Evolutionary conservation across 1,139 yeast genomes (phyloP).

Genomic region (Yarrowia galli): DNA sequence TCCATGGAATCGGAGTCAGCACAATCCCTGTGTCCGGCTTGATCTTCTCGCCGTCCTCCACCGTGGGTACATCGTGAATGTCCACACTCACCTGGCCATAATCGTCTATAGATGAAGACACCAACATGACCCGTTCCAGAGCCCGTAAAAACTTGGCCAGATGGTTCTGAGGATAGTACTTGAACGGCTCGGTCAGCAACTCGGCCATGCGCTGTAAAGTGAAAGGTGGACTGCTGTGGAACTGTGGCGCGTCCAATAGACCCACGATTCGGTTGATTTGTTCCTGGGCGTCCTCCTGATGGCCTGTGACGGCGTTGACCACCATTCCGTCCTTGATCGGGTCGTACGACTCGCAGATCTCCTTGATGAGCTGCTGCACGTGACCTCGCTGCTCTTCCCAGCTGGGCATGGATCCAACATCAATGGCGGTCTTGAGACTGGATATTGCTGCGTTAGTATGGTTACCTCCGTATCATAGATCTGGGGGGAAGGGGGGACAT

Average conservation of each 20-base stretch:
- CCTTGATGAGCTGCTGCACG: conserved; percentile 42
- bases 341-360: conserved; percentile 43
- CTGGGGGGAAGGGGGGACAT: not conserved
- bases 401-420: conserved; percentile 10
- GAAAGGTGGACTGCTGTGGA: conserved; percentile 60
- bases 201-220: conserved; percentile 65
- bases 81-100: conserved; percentile 43
- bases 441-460: conserved; percentile 15
- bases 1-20: conserved; percentile 48
- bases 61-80: conserved; percentile 42
- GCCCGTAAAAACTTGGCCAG: conserved; percentile 54
- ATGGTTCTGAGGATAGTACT: conserved; percentile 51
- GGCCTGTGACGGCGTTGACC: conserved; percentile 24
- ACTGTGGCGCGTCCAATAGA: conserved; percentile 47
- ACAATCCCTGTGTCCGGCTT: conserved; percentile 43
- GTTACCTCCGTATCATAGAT: not conserved
- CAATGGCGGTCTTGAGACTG: conserved; percentile 7
- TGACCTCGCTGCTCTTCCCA: conserved; percentile 14
- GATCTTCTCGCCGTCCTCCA: conserved; percentile 41
- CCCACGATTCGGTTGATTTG: conserved; percentile 45
- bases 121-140: conserved; percentile 50
- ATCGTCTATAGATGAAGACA: conserved; percentile 49
- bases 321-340: conserved; percentile 41
- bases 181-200: conserved; percentile 56
- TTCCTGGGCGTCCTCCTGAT: conserved; percentile 41